Conservation (phyloP, 176 grass and related monocot species). For the Canna indica region DNA sequence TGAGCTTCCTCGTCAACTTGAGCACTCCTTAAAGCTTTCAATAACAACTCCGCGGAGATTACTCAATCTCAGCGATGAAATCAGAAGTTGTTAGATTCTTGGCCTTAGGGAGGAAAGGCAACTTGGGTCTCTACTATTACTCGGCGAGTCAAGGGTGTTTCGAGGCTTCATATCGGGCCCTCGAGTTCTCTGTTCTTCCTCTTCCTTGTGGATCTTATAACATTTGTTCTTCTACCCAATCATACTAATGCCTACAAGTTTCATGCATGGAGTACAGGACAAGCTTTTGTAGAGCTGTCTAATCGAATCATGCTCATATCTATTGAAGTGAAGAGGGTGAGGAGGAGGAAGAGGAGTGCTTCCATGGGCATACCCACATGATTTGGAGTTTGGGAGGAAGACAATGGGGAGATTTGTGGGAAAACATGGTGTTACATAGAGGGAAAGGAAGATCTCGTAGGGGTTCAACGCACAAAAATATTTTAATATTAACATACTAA, state of each 20-base stretch:
- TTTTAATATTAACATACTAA: no score
- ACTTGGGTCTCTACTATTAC: conserved; percentile 32
- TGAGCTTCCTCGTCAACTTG: conserved; percentile 18
- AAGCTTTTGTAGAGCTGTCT: conserved; percentile 18
- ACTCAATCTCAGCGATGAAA: conserved; percentile 13
- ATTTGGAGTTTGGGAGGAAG: no score
- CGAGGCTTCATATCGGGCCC: conserved; percentile 19
- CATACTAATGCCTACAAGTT: conserved; percentile 23
- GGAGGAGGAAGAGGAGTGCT: no score
- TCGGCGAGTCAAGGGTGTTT: conserved; percentile 3
- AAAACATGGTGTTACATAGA: no score
- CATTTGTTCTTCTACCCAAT: conserved; percentile 22
- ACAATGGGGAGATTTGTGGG: no score
- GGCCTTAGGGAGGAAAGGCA: conserved; percentile 21
- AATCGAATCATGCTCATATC: no score
- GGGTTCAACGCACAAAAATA: no score
- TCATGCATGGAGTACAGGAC: background rate
- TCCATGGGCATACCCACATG: no score
- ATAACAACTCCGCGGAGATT: conserved; percentile 21
- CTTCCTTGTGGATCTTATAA: conserved; percentile 32
- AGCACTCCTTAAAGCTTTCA: conserved; percentile 33
- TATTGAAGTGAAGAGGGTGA: conserved; percentile 27
- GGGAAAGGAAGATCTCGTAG: no score
- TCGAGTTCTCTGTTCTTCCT: conserved; percentile 32
- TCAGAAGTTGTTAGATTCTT: conserved; percentile 12